Conservation (phyloP, 148 eudicot species). For the Camellia japonica region DNA sequence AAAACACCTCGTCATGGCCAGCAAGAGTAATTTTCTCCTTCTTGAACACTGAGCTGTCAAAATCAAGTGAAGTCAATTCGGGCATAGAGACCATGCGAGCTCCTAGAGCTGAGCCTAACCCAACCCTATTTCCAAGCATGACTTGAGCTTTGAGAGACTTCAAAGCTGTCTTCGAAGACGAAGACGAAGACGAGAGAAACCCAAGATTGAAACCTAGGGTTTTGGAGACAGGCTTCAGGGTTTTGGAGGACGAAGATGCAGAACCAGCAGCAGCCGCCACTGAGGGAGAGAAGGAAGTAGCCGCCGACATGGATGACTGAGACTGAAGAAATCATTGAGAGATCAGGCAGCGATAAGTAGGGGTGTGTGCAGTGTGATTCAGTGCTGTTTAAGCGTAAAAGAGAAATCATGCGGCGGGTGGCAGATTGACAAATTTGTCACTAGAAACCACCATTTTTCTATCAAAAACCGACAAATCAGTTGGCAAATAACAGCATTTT, state of each 20-base stretch:
- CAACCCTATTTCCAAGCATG: background rate
- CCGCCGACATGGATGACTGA: constrained; percentile 45
- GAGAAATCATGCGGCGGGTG: no score
- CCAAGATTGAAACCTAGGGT: constrained; percentile 36
- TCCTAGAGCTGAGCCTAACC: constrained; percentile 29
- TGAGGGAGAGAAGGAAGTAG: constrained; percentile 34
- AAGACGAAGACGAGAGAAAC: constrained; percentile 47
- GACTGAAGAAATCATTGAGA: no score
- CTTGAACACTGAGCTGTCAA: constrained; percentile 66
- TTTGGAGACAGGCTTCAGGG: constrained; percentile 29
- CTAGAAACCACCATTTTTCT: no score
- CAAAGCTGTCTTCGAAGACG: constrained; percentile 30
- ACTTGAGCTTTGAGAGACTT: constrained; percentile 37
- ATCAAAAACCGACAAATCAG: no score
- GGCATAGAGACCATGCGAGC: constrained; percentile 67
- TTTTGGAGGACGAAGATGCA: constrained; percentile 22
- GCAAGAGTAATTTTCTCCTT: constrained; percentile 81
- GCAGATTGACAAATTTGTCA: no score
- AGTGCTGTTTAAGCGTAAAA: no score
- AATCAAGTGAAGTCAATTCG: constrained; percentile 46
- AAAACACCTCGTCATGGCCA: constrained; percentile 75
- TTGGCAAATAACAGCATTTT: no score
- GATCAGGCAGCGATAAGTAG: no score
- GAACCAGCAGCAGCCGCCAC: constrained; percentile 29
- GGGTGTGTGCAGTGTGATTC: no score